Base-by-base conservation (phyloP, 2,329 filamentous ascomycete species). In the Paraphaeosphaeria minitans region DNA sequence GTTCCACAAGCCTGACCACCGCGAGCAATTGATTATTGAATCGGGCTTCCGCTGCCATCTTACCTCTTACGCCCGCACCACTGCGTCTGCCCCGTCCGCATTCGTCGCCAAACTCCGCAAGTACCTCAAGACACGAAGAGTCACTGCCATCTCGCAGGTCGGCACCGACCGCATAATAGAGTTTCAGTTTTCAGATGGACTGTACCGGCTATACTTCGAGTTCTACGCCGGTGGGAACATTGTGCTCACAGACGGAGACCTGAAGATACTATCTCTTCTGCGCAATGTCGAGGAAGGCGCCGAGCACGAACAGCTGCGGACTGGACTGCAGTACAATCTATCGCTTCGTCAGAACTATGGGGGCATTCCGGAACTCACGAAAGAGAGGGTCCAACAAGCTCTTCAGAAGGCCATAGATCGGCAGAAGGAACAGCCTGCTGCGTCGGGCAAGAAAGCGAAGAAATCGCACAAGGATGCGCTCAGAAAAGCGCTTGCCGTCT, bases 141-240 rank as follows among this genome's bases (percentile, higher is more conserved):
- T 97, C 57, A 97, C 94, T 0, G 83, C 85, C 0, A 86, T 99
- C 10, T 80, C 83, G 1, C 95, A 99, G 77, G 85, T 99, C 52
- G 95, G 95, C 50, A 97, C 93, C 2, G 95, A 99, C 76, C 86
- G 95, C 54, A 90, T 99, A 61, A 89, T 99, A 54, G 92, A 98
- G 75, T 87, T 99, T 55, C 85, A 90, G 69, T 97, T 99, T 75
- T 96, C 91, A 67, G 93, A 98, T 81, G 95, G 95, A 12, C 84
- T 89, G 66, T 97, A 96, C 74, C 85, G 89, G 43, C 77, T 99
- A 22, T 97, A 92, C 74, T 81, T 99, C 29, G 95, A 99, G 78
- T 99, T 99, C 80, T 99, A 97, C 74, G 94, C 95, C 1, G 91
- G 91, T 53, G 95, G 95, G 47, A 99, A 99, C 74, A 89, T 99